Evolutionary conservation across 768 basidiomycete species (phyloP).

Genomic region (Mycena alexandri): DNA sequence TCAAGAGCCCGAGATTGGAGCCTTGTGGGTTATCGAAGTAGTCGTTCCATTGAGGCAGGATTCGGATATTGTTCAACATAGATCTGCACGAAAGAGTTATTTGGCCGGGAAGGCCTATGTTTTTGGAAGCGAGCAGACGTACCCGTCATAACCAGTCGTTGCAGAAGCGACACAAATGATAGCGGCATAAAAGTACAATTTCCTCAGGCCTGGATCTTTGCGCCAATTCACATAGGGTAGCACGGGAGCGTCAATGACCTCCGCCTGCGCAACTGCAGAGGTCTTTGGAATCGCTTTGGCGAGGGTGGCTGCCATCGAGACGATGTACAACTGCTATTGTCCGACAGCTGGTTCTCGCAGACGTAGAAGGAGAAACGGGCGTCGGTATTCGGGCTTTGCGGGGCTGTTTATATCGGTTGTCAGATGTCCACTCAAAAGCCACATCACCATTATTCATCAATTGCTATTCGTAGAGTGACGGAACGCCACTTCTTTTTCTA

Average conservation of each 20-base stretch:
- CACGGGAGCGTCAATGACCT: no score
- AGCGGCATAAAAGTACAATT: conserved; percentile 33
- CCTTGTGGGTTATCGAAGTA: conserved; percentile 31
- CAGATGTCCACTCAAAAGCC: conserved; percentile 24
- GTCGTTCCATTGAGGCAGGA: conserved; percentile 29
- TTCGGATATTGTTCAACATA: no score
- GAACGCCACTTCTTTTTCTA: conserved; percentile 19
- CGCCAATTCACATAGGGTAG: conserved; percentile 32
- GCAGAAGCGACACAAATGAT: conserved; percentile 32
- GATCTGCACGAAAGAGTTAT: no score
- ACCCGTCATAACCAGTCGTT: no score
- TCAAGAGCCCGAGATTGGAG: conserved; percentile 32
- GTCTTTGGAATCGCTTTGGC: conserved; percentile 22
- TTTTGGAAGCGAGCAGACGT: no score
- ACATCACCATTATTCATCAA: conserved; percentile 13
- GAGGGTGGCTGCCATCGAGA: conserved; percentile 25
- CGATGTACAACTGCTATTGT: conserved; percentile 21
- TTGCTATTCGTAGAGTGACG: conserved; percentile 18
- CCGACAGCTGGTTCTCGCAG: conserved; percentile 18
- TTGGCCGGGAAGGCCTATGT: no score
- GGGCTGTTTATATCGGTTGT: conserved; percentile 21
- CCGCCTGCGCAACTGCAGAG: conserved; percentile 27
- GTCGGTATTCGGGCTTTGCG: conserved; percentile 18
- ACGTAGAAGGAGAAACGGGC: conserved; percentile 14
- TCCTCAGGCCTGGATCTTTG: conserved; percentile 30